Evolutionary conservation across 2,329 filamentous ascomycete genomes (phyloP), one percentile per base, ranked within the genome.

Genomic region (Botrytis fragariae): DNA sequence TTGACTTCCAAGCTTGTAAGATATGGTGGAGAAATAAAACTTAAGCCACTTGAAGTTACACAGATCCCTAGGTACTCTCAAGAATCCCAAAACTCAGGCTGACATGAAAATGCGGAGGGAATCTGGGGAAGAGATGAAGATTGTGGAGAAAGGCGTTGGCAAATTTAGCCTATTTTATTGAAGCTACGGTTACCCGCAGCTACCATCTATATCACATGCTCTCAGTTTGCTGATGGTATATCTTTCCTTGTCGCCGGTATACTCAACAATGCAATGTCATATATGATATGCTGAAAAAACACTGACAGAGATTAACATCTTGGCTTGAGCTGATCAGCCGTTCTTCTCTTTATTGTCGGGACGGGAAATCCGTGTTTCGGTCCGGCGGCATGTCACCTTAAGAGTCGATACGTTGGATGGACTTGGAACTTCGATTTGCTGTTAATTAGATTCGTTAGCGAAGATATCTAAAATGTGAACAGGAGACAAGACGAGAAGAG

Each of bases 91-190:
- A 69, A 10, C 20, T 32, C 37, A 45, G 67, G 54, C 29, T 61
- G 37, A n/a, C 20, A 44, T 44, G 68, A 61, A 42, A 45, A 61
- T 70, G 68, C 29, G 54, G 68, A 61, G 65, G 51, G 67, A 62
- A 45, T 62, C 39, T 70, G 68, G 68, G 68, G 68, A 54, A 69
- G 45, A 69, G 44, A 69, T 32, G 18, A 57, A 57, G 25, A 25
- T 57, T 29, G 48, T 57, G 65, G 48, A 57, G 45, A 69, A 68
- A 42, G n/a, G 35, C 25, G 48, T 57, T 32, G 29, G 48, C 29
- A 12, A 35, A 39, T 70, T 70, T 70, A 70, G 68, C 68, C 68
- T 70, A 61, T 35, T 39, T 22, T 42, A 8, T 44, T 29, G 20
- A 63, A 18, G 25, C 35, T 44, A 69, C 67, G 37, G 37, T 25